phyloP scores from a whole-genome alignment of 495 filamentous ascomycete species.

The Hyaloscypha finlandica region DNA sequence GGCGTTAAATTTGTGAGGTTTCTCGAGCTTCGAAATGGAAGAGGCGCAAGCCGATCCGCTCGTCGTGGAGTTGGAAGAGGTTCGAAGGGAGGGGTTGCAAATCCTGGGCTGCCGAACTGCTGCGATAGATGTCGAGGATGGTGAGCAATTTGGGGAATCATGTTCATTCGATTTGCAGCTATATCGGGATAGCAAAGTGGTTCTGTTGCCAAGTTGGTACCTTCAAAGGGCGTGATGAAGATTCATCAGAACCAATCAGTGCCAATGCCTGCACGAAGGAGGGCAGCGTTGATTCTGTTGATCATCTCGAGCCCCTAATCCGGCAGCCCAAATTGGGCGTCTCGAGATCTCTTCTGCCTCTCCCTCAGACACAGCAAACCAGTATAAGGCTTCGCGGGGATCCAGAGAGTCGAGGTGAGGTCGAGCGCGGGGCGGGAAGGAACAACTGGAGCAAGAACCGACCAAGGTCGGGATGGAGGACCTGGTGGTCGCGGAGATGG shows the following conservation, averaged over 20 bases:
- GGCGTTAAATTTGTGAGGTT: constrained; percentile 12
- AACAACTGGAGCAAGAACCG: not conserved
- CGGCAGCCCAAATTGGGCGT: constrained; percentile 27
- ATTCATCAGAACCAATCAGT: constrained; percentile 23
- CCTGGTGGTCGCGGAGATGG: not conserved
- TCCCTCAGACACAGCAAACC: not conserved
- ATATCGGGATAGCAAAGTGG: constrained; percentile 8
- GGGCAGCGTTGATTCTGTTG: constrained; percentile 25
- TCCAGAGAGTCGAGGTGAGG: not conserved
- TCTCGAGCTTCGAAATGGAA: constrained; percentile 29
- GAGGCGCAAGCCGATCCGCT: constrained; percentile 21
- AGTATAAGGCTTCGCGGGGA: constrained; percentile 8
- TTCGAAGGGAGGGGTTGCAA: constrained; percentile 29
- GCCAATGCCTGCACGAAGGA: constrained; percentile 33
- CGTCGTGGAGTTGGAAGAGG: constrained; percentile 13
- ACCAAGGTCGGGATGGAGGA: not conserved
- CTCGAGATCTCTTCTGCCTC: constrained; percentile 16
- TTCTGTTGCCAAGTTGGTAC: constrained; percentile 9
- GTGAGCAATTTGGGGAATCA: constrained; percentile 33
- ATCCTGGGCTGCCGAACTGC: constrained; percentile 30
- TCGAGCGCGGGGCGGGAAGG: constrained; percentile 11
- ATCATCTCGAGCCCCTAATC: constrained; percentile 29
- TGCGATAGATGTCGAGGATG: constrained; percentile 24
- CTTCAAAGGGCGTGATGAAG: constrained; percentile 18
- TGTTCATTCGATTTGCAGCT: constrained; percentile 20